Base-by-base conservation (phyloP, 208 protist species). In the Trypanosoma grayi region DNA sequence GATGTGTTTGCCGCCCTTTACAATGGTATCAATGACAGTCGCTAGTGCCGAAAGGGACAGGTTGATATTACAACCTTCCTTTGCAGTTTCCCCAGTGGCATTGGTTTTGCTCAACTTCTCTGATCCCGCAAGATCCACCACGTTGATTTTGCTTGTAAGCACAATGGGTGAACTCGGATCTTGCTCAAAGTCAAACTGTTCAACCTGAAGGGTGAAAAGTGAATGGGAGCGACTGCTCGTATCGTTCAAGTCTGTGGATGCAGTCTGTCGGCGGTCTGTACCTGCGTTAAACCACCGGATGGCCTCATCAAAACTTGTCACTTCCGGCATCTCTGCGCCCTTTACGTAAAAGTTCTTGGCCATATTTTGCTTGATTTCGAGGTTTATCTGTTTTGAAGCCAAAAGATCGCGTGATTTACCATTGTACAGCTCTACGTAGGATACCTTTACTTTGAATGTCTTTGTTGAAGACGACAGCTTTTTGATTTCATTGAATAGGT, bases 1-100 rank as follows among this genome's bases (percentile, higher is more conserved):
- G 50, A 97, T 93, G 75, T 96, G 91, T 58, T 87, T 87, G 2
- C 75, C 78, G 22, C 85, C 82, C 73, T 94, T 94, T 25, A 94
- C 86, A 45, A 97, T 95, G 0, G 85, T 94, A 72, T 95, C 85
- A 60, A 97, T 94, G 37, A 95, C 89, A 31, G 87, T 95, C 22
- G 83, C 96, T 9, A 98, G 75, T 0, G 83, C 84, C 16, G 89
- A 96, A 22, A 98, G 82, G 22, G 92, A 97, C 14, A 96, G 61
- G 69, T 98, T 98, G 46, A 98, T 98, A 66, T 94, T 96, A 60
- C 83, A 90, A 10, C 91, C 94, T 59, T 98, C 94, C 73, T 94
- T 97, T 18, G 95, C 83, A 27, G 85, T 91, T 34, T 96, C 82
- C 25, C 95, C 97, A 7, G 89, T 93, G 13, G 95, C 91, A 51